Evolutionary conservation across 2,329 filamentous ascomycete species (phyloP).

Genomic region (Aaosphaeria arxii): DNA sequence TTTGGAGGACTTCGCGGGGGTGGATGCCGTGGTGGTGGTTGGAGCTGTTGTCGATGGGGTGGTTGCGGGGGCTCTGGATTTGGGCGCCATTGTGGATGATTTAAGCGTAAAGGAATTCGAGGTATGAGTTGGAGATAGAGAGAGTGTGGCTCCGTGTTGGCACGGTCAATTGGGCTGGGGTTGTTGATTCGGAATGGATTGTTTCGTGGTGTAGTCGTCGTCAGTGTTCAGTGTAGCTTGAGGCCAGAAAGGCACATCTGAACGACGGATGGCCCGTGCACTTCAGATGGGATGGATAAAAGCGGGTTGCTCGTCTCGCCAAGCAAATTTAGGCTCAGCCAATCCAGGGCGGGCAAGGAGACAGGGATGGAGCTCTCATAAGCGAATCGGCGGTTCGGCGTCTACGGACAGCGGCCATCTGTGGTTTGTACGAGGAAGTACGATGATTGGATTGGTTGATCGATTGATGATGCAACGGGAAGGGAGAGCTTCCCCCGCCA

Average conservation of each 20-base stretch:
- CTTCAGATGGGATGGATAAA: too few relatives aligned
- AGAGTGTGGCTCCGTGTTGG: neutral
- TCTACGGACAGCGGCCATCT: slow-evolving; percentile 1
- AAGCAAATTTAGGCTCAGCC: too few relatives aligned
- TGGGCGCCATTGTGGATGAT: slow-evolving; percentile 25
- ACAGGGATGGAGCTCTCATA: neutral
- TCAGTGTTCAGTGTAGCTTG: too few relatives aligned
- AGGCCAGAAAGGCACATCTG: too few relatives aligned
- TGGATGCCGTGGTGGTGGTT: slow-evolving; percentile 12
- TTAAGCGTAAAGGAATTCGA: neutral
- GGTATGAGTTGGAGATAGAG: neutral
- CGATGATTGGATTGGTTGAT: too few relatives aligned
- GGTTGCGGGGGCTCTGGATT: slow-evolving; percentile 18
- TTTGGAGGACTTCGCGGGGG: slow-evolving; percentile 15
- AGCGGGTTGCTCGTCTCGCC: too few relatives aligned
- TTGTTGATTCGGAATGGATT: too few relatives aligned
- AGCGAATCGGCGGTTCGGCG: slow-evolving; percentile 6
- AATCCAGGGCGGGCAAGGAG: too few relatives aligned
- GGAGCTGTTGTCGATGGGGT: slow-evolving; percentile 5
- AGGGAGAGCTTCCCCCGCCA: slow-evolving; percentile 7
- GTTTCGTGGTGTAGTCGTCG: too few relatives aligned
- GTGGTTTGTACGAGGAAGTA: too few relatives aligned
- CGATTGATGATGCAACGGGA: neutral
- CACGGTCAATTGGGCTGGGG: too few relatives aligned
- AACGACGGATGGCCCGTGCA: too few relatives aligned